A percentile compares a stretch with the other conserved stretches of the same genome.
phyloP scores from a whole-genome alignment of 371 early-diverging fungal species.

The Capillidium heterosporum region DNA sequence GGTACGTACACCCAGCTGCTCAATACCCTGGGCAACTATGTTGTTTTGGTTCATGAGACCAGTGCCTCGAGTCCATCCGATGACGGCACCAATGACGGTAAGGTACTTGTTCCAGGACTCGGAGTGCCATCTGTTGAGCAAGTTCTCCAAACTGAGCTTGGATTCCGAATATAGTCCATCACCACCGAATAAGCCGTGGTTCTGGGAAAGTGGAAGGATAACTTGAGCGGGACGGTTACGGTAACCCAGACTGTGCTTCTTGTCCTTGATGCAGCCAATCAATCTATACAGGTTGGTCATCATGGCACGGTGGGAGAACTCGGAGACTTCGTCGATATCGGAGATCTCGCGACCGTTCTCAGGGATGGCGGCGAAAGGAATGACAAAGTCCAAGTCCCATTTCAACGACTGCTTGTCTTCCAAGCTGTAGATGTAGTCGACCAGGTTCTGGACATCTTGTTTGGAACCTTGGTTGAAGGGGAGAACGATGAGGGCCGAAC shows the following conservation, averaged over 20 bases:
- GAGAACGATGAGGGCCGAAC: conserved; percentile 72
- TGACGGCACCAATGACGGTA: conserved; percentile 79
- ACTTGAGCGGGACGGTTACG: conserved; percentile 83
- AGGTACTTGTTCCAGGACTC: conserved; percentile 83
- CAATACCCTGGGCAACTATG: conserved; percentile 79
- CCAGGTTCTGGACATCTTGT: conserved; percentile 58
- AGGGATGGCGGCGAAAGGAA: conserved; percentile 90
- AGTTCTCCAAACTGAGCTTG: conserved; percentile 81
- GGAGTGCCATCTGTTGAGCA: conserved; percentile 82
- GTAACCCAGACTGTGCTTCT: conserved; percentile 57
- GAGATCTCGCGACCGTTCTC: conserved; percentile 81
- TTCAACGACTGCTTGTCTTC: conserved; percentile 57
- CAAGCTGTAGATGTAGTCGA: conserved; percentile 68
- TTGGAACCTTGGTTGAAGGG: conserved; percentile 91
- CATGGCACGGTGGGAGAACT: conserved; percentile 85
- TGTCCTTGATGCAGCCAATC: conserved; percentile 63
- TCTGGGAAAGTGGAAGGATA: conserved; percentile 83
- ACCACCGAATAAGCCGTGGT: conserved; percentile 87
- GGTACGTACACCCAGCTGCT: conserved; percentile 78
- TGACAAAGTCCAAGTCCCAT: conserved; percentile 85
- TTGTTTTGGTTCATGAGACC: conserved; percentile 89
- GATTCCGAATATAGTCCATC: conserved; percentile 91
- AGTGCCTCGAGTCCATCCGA: conserved; percentile 96
- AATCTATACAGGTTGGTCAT: conserved; percentile 71
- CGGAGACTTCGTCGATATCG: conserved; percentile 65